Conservation (phyloP, 2,329 filamentous ascomycete species). For the Aspergillus luchuensis region DNA sequence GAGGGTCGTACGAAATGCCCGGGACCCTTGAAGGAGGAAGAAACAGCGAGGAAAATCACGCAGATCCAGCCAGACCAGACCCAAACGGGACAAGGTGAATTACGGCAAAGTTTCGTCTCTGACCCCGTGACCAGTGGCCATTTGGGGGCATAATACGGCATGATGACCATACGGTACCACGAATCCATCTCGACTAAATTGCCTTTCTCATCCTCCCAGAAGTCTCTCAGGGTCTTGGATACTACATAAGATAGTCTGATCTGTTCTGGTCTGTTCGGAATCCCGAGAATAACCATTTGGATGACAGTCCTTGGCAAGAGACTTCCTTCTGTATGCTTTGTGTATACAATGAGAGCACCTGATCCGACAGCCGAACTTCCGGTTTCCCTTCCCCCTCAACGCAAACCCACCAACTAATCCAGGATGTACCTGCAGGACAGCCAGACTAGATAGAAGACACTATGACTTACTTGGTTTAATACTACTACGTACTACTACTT, state of each 20-base stretch:
- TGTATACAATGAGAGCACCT: not conserved
- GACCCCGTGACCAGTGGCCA: not conserved
- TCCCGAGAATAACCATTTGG: no score
- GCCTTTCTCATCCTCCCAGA: constrained; percentile 4
- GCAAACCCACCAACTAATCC: not conserved
- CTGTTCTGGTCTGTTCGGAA: no score
- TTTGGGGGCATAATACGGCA: not conserved
- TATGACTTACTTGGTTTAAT: no score
- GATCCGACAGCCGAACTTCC: not conserved
- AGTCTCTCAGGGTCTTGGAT: not conserved
- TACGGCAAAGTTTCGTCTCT: not conserved
- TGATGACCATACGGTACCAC: constrained; percentile 6
- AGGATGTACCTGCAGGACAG: not conserved
- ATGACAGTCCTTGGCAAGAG: not conserved
- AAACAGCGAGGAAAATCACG: not conserved
- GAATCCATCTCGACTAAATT: constrained; percentile 12
- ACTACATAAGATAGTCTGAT: no score
- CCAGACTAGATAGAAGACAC: no score
- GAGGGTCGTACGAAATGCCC: no score
- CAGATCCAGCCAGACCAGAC: not conserved
- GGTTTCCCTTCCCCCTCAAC: not conserved
- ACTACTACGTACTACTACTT: no score
- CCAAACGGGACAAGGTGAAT: not conserved
- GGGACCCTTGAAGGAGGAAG: no score
- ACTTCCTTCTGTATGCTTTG: not conserved